These are phyloP conservation scores for Auricularia sp. DNA, from an alignment of 768 basidiomycete genomes.

Conservation along the genomic window DNA sequence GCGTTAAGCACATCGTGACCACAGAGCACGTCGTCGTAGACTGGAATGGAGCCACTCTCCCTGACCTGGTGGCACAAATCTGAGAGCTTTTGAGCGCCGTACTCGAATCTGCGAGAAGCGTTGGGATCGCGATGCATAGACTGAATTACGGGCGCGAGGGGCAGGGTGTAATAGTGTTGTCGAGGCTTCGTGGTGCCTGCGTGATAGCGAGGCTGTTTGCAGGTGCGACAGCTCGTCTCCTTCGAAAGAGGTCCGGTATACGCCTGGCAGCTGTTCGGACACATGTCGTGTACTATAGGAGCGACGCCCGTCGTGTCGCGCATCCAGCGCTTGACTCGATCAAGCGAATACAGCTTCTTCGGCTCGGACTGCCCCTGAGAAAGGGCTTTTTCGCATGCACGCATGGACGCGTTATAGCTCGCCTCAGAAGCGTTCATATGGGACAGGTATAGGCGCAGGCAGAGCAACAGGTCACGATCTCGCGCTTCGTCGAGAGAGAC, in stretches of 20 bases:
- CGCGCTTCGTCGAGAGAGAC: background rate
- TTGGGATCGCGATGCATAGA: slow-evolving; percentile 4
- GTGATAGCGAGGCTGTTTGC: slow-evolving; percentile 19
- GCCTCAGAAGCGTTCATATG: slow-evolving; percentile 23
- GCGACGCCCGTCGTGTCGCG: slow-evolving; percentile 13
- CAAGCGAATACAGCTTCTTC: slow-evolving; percentile 13
- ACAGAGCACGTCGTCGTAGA: slow-evolving; percentile 22
- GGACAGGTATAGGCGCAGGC: slow-evolving; percentile 24
- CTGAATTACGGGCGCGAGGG: slow-evolving; percentile 5
- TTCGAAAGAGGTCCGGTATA: slow-evolving; percentile 29
- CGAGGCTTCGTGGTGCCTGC: background rate
- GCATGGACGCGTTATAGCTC: slow-evolving; percentile 14
- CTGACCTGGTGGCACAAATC: slow-evolving; percentile 1
- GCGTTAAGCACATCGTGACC: slow-evolving; percentile 23
- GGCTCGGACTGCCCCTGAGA: background rate
- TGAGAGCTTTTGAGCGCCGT: slow-evolving; percentile 3
- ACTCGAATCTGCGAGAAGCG: slow-evolving; percentile 2
- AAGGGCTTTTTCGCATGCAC: background rate
- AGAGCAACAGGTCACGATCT: slow-evolving; percentile 21
- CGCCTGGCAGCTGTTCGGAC: slow-evolving; percentile 22
- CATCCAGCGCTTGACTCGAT: slow-evolving; percentile 18
- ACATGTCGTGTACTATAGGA: slow-evolving; percentile 20
- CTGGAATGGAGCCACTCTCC: background rate
- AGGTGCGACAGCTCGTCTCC: slow-evolving; percentile 15
- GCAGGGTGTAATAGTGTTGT: slow-evolving; percentile 5